Percentiles rank a stretch among this genome's conserved stretches.
These are phyloP conservation scores for Mycena rosella DNA, from an alignment of 768 basidiomycete genomes.

Conservation along the genomic window DNA sequence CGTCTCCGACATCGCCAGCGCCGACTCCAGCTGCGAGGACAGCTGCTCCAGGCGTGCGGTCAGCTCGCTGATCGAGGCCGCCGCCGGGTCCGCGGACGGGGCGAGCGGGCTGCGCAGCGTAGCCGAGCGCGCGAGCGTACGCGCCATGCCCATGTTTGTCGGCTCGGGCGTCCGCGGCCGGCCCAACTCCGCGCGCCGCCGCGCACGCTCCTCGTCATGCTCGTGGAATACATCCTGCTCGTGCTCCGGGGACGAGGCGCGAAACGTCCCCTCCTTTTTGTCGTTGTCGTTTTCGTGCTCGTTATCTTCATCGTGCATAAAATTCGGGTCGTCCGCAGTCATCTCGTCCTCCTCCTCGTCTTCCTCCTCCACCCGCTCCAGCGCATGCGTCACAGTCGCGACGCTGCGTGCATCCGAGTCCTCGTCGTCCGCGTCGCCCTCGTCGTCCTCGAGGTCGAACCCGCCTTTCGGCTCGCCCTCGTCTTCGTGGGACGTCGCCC, in stretches of 20 bases:
- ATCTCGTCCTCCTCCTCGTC: constrained; percentile 61
- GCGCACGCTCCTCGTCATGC: constrained; percentile 61
- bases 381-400: constrained; percentile 75
- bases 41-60: constrained; percentile 71
- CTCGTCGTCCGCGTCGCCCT: constrained; percentile 62
- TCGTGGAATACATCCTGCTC: constrained; percentile 41
- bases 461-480: constrained; percentile 38
- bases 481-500: constrained; percentile 21
- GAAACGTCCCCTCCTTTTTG: constrained; percentile 12
- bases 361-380: constrained; percentile 82
- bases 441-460: constrained; percentile 50
- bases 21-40: constrained; percentile 79
- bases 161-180: constrained; percentile 89
- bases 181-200: constrained; percentile 69
- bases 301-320: neutral
- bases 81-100: constrained; percentile 42
- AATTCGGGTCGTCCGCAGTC: neutral
- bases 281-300: constrained; percentile 12
- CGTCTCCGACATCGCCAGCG: constrained; percentile 77
- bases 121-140: constrained; percentile 48
- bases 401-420: constrained; percentile 83
- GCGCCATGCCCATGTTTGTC: constrained; percentile 62
- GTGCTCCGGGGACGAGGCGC: constrained; percentile 26
- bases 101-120: constrained; percentile 42
- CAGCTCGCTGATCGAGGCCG: constrained; percentile 65